A percentile compares a stretch with the other conserved stretches of the same genome.
These are phyloP conservation scores for Aaosphaeria arxii DNA, from an alignment of 2,329 filamentous ascomycete genomes.

Conservation along the genomic window DNA sequence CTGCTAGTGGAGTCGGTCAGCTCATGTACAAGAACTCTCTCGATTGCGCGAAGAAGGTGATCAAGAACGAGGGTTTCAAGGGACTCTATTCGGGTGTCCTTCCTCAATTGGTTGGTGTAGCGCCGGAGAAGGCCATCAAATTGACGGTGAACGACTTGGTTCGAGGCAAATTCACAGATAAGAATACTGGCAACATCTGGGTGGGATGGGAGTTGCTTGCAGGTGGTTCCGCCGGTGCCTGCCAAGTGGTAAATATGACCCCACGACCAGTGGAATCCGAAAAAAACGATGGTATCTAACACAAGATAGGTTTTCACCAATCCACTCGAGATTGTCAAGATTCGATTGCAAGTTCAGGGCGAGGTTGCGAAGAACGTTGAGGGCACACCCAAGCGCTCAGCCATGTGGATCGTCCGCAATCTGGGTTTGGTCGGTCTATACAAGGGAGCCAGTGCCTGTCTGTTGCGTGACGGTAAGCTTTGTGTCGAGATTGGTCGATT, in stretches of 20 bases:
- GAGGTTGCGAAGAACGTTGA: conserved; percentile 88
- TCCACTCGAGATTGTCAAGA: conserved; percentile 98
- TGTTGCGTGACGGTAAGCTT: conserved; percentile 69
- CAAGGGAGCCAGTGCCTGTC: conserved; percentile 91
- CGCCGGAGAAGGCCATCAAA: conserved; percentile 99
- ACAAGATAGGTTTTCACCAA: conserved; percentile 80
- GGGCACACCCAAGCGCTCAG: conserved; percentile 79
- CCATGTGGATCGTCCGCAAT: conserved; percentile 97
- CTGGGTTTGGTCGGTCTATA: conserved; percentile 91
- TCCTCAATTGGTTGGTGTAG: conserved; percentile 93
- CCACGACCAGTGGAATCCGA: not conserved
- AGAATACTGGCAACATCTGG: conserved; percentile 70
- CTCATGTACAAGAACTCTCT: conserved; percentile 94
- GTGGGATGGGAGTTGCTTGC: conserved; percentile 73
- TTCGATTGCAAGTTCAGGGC: conserved; percentile 94
- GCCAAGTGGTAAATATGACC: conserved; percentile 78
- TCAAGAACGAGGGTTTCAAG: conserved; percentile 84
- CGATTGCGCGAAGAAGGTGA: conserved; percentile 90
- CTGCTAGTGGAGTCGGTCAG: conserved; percentile 71
- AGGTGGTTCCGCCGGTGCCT: conserved; percentile 85
- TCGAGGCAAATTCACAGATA: conserved; percentile 70
- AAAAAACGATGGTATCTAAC: conserved; percentile 7
- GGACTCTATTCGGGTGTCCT: conserved; percentile 93
- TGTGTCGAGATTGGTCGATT: not conserved
- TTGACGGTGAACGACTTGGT: conserved; percentile 96